phyloP scores from a whole-genome alignment of 345 rosid species.

The Moringa oleifera region DNA sequence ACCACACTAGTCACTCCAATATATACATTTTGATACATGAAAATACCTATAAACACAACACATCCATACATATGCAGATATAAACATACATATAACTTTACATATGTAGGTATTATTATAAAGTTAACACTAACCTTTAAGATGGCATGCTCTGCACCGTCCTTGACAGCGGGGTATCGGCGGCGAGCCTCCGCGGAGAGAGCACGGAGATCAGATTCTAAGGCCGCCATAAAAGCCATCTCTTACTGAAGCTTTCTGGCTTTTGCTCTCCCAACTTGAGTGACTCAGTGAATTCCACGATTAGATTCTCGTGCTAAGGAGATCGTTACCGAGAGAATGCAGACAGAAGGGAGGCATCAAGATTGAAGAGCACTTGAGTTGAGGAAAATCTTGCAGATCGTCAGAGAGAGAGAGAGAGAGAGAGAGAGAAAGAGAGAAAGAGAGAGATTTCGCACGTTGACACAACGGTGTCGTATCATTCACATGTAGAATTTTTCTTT shows the following conservation, averaged over 20 bases:
- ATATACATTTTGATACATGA: background rate
- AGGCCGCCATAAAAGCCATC: constrained; percentile 91
- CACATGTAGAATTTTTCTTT: too few relatives aligned
- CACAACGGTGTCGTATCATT: too few relatives aligned
- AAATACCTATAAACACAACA: background rate
- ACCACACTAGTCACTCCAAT: background rate
- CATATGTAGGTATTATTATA: background rate
- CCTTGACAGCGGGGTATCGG: constrained; percentile 86
- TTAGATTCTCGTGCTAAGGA: constrained; percentile 8
- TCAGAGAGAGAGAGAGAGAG: background rate
- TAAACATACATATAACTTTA: background rate
- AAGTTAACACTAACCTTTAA: constrained; percentile 48
- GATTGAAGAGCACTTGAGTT: constrained; percentile 18
- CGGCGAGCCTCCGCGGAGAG: constrained; percentile 97
- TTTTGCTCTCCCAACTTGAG: background rate
- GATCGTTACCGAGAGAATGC: background rate
- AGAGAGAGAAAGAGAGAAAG: background rate
- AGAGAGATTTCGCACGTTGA: background rate
- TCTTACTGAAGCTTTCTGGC: constrained; percentile 13
- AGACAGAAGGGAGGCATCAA: constrained; percentile 14
- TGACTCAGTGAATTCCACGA: constrained; percentile 6
- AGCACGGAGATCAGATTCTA: constrained; percentile 97
- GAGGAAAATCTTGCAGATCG: constrained; percentile 9
- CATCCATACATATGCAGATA: background rate
- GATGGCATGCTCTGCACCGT: constrained; percentile 93